Base-by-base conservation (phyloP, 2,329 filamentous ascomycete species). In the Nemania sp. region DNA sequence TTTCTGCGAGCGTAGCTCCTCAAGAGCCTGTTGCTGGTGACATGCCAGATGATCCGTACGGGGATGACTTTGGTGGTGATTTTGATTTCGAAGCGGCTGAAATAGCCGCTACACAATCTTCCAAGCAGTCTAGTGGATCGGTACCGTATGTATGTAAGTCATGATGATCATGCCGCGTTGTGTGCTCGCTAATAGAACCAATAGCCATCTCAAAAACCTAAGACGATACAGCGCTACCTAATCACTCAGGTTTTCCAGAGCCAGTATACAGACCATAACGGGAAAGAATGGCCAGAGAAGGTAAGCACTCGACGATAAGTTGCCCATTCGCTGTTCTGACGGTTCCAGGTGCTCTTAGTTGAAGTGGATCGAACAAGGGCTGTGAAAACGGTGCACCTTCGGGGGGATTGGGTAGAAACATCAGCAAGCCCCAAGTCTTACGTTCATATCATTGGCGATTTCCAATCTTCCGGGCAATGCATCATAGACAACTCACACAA, bases 401-500 rank as follows among this genome's bases (percentile, higher is more conserved):
- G 94, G 60, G 91, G 91, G 59, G 90, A 91, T 50, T 99, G 95
- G 95, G 84, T 86, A 63, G 90, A 94, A 49, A 96, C 91, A 6
- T 85, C 89, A 32, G 91, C 90, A 40, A 87, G 85, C 37, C 80
- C 84, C 45, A 88, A 90, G 34, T 87, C 90, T 0, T 94, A 90
- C 71, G 88, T 98, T 42, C 93, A 99, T 73, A 81, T 99, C 59
- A 91, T 96, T 65, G 93, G 93, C 32, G 78, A 85, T 3, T 97
- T 96, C 69, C 83, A 89, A 59, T 67, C 76, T 0, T 81, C 79
- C 15, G 90, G 91, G 1, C 86, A 88, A 72, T 96, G 93, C 72
- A 78, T 96, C 48, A 83, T 98, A 64, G 90, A 96, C 72, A 92
- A 98, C 73, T 81, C 84, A 2, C 83, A 89, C 51, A 92, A 93